Base-by-base conservation (phyloP, 1,284 basidiomycete genomes). In the Veloboletus limbatus region DNA sequence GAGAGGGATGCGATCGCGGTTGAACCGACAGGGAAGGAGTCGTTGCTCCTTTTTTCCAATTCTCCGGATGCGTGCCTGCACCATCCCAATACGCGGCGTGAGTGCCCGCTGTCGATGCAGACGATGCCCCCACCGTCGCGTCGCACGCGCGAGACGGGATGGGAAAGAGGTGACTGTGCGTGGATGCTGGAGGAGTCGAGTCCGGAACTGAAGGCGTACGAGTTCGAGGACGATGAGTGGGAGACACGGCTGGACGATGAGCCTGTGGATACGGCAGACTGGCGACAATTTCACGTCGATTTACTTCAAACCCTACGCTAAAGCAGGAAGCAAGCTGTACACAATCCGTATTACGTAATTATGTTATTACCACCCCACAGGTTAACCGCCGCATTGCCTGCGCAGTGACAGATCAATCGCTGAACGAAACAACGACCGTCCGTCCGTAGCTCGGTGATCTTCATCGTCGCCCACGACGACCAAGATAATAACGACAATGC, bases 401-500 rank as follows among this genome's bases (percentile, higher is more conserved):
- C 49, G n/a, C n/a, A n/a, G n/a, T n/a, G n/a, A n/a, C n/a, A n/a
- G n/a, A n/a, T n/a, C n/a, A n/a, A n/a, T n/a, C n/a, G n/a, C n/a
- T n/a, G n/a, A n/a, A n/a, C n/a, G n/a, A n/a, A n/a, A n/a, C n/a
- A n/a, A n/a, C n/a, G n/a, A n/a, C n/a, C n/a, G n/a, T n/a, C n/a
- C n/a, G n/a, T n/a, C n/a, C n/a, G n/a, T n/a, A n/a, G n/a, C n/a
- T n/a, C 17, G 27, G n/a, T 45, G 47, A 50, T 39, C 40, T 32
- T 43, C 24, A 36, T 25, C 41, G 37, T 28, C 25, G 18, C 10
- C 31, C 10, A 11, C 35, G 35, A 25, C 38, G 10, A 42, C 42
- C 3, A 18, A 24, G 17, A 25, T 9, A 16, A n/a, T n/a, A n/a
- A 49, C 43, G 11, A 54, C 21, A 4, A 84, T 84, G 82, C 79